Percentiles rank a stretch among this genome's conserved stretches.
Conservation (phyloP, 805 yeast species). For the Ogataea salicorniae region DNA sequence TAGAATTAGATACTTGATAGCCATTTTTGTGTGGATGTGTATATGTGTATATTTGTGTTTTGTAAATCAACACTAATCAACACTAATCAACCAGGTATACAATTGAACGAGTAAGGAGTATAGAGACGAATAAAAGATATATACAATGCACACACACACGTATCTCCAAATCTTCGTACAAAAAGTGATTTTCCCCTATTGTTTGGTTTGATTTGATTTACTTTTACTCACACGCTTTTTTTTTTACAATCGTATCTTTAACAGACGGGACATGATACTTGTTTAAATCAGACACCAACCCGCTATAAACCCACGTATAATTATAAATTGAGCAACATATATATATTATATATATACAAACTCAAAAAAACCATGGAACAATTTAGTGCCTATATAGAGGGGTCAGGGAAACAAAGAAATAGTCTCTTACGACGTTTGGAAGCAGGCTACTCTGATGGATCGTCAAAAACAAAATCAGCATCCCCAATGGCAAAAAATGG, state of each 20-base stretch:
- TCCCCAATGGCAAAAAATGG: not conserved
- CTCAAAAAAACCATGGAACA: constrained; percentile 9
- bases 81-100: too few relatives aligned
- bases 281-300: not conserved
- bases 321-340: not conserved
- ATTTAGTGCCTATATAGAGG: constrained; percentile 13
- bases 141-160: too few relatives aligned
- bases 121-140: too few relatives aligned
- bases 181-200: too few relatives aligned
- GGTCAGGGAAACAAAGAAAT: constrained; percentile 11
- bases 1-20: constrained; percentile 71
- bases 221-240: too few relatives aligned
- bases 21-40: constrained; percentile 39
- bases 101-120: too few relatives aligned
- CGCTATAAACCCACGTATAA: not conserved
- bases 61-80: not conserved
- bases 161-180: too few relatives aligned
- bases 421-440: constrained; percentile 6
- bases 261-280: too few relatives aligned
- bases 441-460: constrained; percentile 2
- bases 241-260: too few relatives aligned
- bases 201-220: too few relatives aligned
- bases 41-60: not conserved
- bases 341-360: not conserved
- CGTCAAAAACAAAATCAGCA: constrained; percentile 2